Evolutionary conservation across 2,329 filamentous ascomycete genomes (phyloP), one percentile per base, ranked within the genome.

Genomic region (Colletotrichum tropicale): DNA sequence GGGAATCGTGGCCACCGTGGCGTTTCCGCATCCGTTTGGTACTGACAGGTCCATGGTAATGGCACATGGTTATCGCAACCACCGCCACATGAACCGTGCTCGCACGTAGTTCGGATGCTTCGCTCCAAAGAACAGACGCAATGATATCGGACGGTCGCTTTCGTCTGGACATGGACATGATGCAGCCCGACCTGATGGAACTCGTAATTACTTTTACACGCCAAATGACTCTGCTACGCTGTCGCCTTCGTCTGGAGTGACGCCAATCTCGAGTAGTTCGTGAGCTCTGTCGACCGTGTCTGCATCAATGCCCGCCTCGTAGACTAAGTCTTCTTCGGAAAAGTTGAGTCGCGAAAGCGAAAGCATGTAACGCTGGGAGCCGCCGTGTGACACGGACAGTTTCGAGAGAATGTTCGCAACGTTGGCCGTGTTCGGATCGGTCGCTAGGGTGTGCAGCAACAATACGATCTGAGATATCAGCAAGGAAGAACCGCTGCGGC

Each of bases 301-400:
- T 32, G 93, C 91, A 43, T 94, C 93, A 69, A 98, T 93, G 0
- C 93, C 93, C 2, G 89, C 88, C 84, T 98, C 96, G 32, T 98
- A 88, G 13, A 97, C 90, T 10, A 94, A 84, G 34, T 95, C 94
- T 76, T 98, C 95, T 66, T 93, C 91, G 8, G 92, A 93, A 82
- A 98, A 98, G 0, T 95, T 95, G n/a, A 98, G 86, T 56, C 96
- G 87, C 0, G 95, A 96, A 60, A 99, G 86, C 3, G 92, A 92
- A 12, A 98, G 91, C 2, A 98, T 87, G 80, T 98, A 96, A 68
- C 96, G 95, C 81, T 98, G 95, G 67, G 92, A 91, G 1, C 93
- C 94, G 5, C 95, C 95, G 7, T 91, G 89, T 0, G 94, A 91
- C 10, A 90, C 90, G 0, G 90, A 88, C 7, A 98, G 87, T 82